Conservation (phyloP, 75 land plant genomes). For the Selaginella tamariscina region DNA sequence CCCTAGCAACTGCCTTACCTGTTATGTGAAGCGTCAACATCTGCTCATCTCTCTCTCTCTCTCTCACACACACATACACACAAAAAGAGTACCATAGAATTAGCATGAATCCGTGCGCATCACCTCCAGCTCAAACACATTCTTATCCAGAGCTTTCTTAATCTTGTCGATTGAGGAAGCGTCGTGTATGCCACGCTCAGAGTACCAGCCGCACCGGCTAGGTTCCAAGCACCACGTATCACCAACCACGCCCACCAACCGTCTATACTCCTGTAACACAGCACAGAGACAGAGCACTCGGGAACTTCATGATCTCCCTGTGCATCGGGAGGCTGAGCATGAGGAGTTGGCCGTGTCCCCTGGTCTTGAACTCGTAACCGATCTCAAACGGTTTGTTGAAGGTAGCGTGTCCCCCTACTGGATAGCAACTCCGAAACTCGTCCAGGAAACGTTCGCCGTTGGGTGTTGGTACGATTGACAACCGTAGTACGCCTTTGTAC, state of each 20-base stretch:
- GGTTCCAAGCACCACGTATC: conserved; percentile 20
- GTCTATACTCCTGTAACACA: conserved; percentile 22
- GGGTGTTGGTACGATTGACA: conserved; percentile 11
- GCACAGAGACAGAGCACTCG: not conserved
- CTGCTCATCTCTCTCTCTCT: no score
- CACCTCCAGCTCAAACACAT: conserved; percentile 9
- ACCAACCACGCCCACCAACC: conserved; percentile 27
- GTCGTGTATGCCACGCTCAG: conserved; percentile 8
- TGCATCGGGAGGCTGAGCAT: conserved; percentile 23
- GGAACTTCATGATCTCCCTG: conserved; percentile 13
- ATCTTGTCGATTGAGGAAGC: not conserved
- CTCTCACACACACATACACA: no score
- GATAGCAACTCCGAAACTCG: conserved; percentile 17
- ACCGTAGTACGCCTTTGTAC: conserved; percentile 17
- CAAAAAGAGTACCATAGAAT: no score
- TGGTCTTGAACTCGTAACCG: conserved; percentile 18
- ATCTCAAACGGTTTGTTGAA: conserved; percentile 14
- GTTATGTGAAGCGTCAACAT: no score
- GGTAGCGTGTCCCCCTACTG: conserved; percentile 17
- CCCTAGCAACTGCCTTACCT: conserved; percentile 25
- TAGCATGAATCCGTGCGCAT: conserved; percentile 21
- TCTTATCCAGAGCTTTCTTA: conserved; percentile 16
- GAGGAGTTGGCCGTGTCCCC: conserved; percentile 21
- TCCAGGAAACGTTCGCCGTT: conserved; percentile 13
- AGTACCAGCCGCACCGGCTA: conserved; percentile 19